Evolutionary conservation across 257 asterid genomes (phyloP).

Genomic region (Nicotiana sylvestris): DNA sequence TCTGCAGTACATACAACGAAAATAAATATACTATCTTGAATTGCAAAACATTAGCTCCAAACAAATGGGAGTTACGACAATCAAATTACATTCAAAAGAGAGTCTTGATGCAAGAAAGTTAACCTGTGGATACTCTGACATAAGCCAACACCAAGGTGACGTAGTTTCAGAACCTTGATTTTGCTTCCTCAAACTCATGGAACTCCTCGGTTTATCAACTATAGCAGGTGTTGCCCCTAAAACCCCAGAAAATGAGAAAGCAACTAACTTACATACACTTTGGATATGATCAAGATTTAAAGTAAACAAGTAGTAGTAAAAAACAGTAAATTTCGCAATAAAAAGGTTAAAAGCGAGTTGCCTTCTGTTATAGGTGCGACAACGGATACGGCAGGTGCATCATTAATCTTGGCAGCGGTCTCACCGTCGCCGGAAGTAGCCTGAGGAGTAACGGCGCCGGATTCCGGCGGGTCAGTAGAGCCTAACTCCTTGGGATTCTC

Average conservation of each 20-base stretch:
- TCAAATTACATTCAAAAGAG: background rate
- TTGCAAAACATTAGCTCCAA: background rate
- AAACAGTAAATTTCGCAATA: background rate
- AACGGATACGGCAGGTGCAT: constrained; percentile 20
- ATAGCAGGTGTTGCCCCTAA: constrained; percentile 38
- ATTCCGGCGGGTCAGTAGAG: constrained; percentile 55
- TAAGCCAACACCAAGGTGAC: constrained; percentile 76
- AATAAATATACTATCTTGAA: background rate
- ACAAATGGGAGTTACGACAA: background rate
- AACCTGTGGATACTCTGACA: constrained; percentile 66
- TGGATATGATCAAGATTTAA: background rate
- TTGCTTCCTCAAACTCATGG: constrained; percentile 51
- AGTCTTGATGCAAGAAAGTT: background rate
- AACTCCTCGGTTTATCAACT: constrained; percentile 53
- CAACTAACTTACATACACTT: background rate
- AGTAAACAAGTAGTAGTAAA: background rate
- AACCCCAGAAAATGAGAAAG: background rate
- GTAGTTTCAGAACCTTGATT: constrained; percentile 43
- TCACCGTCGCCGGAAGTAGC: constrained; percentile 9
- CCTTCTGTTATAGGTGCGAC: constrained; percentile 24
- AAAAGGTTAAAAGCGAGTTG: background rate
- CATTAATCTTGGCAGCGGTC: constrained; percentile 1
- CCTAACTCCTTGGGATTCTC: constrained; percentile 66
- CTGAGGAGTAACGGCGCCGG: constrained; percentile 17
- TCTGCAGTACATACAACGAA: constrained; percentile 39